Conservation (phyloP, 2,329 filamentous ascomycete genomes). For the Epichloe coenophiala region DNA sequence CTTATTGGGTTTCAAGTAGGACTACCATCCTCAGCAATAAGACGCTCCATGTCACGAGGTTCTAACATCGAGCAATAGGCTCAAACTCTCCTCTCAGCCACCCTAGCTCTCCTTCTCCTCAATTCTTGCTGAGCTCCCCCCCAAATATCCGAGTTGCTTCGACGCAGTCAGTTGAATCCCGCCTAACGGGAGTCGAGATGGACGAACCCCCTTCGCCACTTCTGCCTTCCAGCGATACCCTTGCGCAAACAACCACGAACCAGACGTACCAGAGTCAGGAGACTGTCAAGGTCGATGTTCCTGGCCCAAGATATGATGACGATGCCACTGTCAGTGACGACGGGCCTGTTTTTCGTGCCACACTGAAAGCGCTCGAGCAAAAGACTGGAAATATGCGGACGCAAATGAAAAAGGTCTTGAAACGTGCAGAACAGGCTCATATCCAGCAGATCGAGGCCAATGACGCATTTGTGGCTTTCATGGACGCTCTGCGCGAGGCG, state of each 20-base stretch:
- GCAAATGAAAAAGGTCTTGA: conserved; percentile 92
- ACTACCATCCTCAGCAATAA: neutral
- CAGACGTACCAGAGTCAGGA: conserved; percentile 23
- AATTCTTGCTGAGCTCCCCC: conserved; percentile 59
- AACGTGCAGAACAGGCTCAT: conserved; percentile 82
- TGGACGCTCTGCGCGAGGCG: conserved; percentile 75
- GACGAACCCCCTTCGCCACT: conserved; percentile 47
- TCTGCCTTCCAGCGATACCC: conserved; percentile 24
- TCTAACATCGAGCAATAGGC: conserved; percentile 21
- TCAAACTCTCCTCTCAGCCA: conserved; percentile 32
- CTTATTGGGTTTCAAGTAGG: conserved; percentile 84
- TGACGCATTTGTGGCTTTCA: conserved; percentile 68
- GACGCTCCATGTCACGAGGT: neutral
- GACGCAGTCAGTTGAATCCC: conserved; percentile 71
- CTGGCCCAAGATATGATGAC: conserved; percentile 70
- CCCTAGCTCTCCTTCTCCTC: conserved; percentile 55
- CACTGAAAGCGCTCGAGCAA: conserved; percentile 90
- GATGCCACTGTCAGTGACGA: conserved; percentile 80
- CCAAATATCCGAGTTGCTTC: conserved; percentile 75
- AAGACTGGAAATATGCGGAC: conserved; percentile 90
- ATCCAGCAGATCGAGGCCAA: conserved; percentile 72
- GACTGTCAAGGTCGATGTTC: conserved; percentile 72
- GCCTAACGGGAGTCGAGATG: conserved; percentile 58
- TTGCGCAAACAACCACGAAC: conserved; percentile 12
- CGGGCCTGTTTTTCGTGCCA: conserved; percentile 88